A percentile compares a stretch with the other conserved stretches of the same genome.
phyloP scores from a whole-genome alignment of 2,329 filamentous ascomycete species.

The Colletotrichum navitas region DNA sequence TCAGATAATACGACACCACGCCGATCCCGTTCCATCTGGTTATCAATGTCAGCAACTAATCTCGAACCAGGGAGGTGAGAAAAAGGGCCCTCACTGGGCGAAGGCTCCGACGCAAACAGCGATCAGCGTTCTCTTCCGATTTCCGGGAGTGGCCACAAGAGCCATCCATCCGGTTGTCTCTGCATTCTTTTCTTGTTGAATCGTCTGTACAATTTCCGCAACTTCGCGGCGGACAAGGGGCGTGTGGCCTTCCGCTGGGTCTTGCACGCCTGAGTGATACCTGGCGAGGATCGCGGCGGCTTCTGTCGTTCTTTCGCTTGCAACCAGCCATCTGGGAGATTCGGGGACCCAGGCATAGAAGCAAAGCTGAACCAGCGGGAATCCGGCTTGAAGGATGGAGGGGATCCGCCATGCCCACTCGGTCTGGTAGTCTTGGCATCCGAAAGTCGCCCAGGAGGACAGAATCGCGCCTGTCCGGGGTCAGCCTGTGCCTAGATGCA shows the following conservation, averaged over 20 bases:
- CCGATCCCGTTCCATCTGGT: slow-evolving; percentile 50
- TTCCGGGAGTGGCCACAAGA: slow-evolving; percentile 42
- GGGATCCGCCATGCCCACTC: slow-evolving; percentile 35
- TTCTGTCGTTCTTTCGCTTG: slow-evolving; percentile 62
- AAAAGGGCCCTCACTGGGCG: slow-evolving; percentile 38
- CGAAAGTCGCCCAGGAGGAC: slow-evolving; percentile 42
- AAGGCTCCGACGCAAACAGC: slow-evolving; percentile 42
- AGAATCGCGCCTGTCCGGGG: slow-evolving; percentile 35
- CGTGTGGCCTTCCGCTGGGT: slow-evolving; percentile 50
- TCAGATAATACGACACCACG: slow-evolving; percentile 48
- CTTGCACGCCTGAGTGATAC: slow-evolving; percentile 57
- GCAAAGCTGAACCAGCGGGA: slow-evolving; percentile 29
- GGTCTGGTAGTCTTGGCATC: slow-evolving; percentile 27
- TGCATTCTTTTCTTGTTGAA: slow-evolving; percentile 34
- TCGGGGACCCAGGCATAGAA: slow-evolving; percentile 57
- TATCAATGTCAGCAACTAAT: background rate
- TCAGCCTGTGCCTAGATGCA: too few species aligned
- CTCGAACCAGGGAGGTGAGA: background rate
- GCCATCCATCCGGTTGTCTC: slow-evolving; percentile 39
- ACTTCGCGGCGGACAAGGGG: slow-evolving; percentile 28
- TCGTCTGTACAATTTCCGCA: slow-evolving; percentile 34
- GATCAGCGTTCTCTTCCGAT: slow-evolving; percentile 35
- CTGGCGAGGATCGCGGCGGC: slow-evolving; percentile 62
- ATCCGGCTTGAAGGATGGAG: slow-evolving; percentile 24
- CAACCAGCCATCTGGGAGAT: slow-evolving; percentile 62